phyloP scores from a whole-genome alignment of 2,329 filamentous ascomycete species.

The Aspergillus glaucus region DNA sequence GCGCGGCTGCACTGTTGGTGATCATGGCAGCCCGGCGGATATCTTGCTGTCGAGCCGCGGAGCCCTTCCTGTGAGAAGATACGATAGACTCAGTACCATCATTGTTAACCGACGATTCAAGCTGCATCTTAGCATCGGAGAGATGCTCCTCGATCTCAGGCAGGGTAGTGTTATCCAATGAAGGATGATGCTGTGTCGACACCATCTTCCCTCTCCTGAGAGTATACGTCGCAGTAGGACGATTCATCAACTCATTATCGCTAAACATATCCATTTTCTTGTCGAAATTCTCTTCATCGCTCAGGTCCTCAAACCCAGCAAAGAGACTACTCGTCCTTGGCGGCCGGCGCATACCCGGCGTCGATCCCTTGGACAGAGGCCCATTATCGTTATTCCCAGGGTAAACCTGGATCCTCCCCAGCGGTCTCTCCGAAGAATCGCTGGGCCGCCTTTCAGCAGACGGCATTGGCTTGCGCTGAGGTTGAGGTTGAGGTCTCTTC shows the following conservation, averaged over 20 bases:
- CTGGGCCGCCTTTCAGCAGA: constrained; percentile 15
- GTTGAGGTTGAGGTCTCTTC: constrained; percentile 6
- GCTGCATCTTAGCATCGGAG: background rate
- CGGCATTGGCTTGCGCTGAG: constrained; percentile 31
- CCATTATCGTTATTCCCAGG: constrained; percentile 77
- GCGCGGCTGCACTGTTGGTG: constrained; percentile 67
- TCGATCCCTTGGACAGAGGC: constrained; percentile 55
- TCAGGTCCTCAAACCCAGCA: constrained; percentile 70
- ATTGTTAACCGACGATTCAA: background rate
- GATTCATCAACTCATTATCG: constrained; percentile 40
- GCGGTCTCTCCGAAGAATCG: constrained; percentile 14
- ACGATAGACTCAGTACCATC: background rate
- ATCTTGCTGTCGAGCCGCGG: constrained; percentile 46
- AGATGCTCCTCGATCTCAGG: constrained; percentile 35
- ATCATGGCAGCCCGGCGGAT: constrained; percentile 77
- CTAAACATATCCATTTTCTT: constrained; percentile 31
- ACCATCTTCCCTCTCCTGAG: constrained; percentile 39
- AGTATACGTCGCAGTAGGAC: constrained; percentile 40
- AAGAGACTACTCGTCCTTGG: constrained; percentile 79
- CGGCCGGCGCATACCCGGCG: constrained; percentile 59
- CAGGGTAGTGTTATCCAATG: constrained; percentile 27
- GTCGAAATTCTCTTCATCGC: constrained; percentile 40
- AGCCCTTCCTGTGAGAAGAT: constrained; percentile 29
- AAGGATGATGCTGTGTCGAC: constrained; percentile 25
- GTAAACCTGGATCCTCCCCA: constrained; percentile 58